Evolutionary conservation across 2,329 filamentous ascomycete genomes (phyloP).

Genomic region (Macroventuria anomochaeta): DNA sequence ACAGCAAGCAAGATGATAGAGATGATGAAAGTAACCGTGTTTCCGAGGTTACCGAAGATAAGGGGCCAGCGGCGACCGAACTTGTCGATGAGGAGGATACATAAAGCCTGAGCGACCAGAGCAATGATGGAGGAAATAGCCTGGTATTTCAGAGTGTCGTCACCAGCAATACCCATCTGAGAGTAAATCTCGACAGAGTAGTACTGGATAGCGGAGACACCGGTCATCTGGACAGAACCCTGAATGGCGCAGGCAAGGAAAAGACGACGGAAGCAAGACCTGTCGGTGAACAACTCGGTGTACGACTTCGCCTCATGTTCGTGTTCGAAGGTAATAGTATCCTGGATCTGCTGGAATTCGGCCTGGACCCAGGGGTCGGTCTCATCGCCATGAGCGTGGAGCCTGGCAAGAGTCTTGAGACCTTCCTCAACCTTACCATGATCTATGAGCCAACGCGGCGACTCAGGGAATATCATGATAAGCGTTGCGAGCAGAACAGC

Average conservation of each 20-base stretch:
- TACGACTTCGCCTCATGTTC: constrained; percentile 75
- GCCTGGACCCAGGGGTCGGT: constrained; percentile 73
- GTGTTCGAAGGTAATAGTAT: constrained; percentile 69
- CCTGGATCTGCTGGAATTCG: constrained; percentile 75
- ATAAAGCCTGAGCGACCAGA: constrained; percentile 70
- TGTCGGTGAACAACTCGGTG: constrained; percentile 69
- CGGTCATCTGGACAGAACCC: constrained; percentile 77
- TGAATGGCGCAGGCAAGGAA: constrained; percentile 74
- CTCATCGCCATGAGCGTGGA: constrained; percentile 72
- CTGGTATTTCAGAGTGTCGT: constrained; percentile 75
- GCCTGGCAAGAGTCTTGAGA: constrained; percentile 68
- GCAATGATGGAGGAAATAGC: constrained; percentile 76
- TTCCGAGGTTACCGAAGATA: constrained; percentile 74
- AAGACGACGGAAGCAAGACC: constrained; percentile 72
- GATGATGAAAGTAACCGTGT: constrained; percentile 75
- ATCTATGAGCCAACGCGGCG: constrained; percentile 74
- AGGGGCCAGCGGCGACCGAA: constrained; percentile 75
- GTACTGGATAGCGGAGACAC: constrained; percentile 70
- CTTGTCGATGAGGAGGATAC: constrained; percentile 72
- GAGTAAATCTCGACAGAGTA: constrained; percentile 71
- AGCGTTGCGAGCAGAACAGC: constrained; percentile 68
- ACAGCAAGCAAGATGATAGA: constrained; percentile 62
- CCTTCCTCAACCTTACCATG: constrained; percentile 70
- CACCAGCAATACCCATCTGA: constrained; percentile 70
- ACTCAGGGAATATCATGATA: constrained; percentile 76